These are phyloP conservation scores for Fusarium sp. DNA, from an alignment of 2,329 filamentous ascomycete species.

Conservation along the genomic window DNA sequence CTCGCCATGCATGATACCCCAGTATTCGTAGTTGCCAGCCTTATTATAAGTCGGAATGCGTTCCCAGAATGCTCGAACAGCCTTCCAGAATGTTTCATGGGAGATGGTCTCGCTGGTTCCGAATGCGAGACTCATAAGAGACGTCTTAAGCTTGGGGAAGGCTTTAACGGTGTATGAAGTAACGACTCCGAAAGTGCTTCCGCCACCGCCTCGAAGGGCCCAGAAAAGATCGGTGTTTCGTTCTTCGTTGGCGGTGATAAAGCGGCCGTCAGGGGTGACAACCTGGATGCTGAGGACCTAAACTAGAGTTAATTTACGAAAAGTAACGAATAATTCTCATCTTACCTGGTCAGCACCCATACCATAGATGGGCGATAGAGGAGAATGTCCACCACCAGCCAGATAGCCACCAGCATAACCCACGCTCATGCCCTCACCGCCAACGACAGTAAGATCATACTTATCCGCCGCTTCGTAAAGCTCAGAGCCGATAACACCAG, in stretches of 20 bases:
- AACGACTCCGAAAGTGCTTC: constrained; percentile 52
- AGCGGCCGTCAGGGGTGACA: constrained; percentile 36
- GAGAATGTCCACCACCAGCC: constrained; percentile 41
- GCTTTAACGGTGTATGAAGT: constrained; percentile 55
- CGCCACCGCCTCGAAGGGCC: constrained; percentile 57
- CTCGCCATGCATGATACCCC: constrained; percentile 33
- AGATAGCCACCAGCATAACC: constrained; percentile 42
- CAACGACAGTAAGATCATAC: constrained; percentile 62
- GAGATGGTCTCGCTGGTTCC: constrained; percentile 32
- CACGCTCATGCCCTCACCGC: constrained; percentile 60
- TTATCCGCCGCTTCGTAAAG: constrained; percentile 63
- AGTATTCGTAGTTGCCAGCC: constrained; percentile 43
- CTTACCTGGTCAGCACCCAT: constrained; percentile 41
- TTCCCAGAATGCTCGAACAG: constrained; percentile 31
- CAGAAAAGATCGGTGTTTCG: constrained; percentile 51
- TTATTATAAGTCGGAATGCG: constrained; percentile 35
- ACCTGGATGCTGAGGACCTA: constrained; percentile 39
- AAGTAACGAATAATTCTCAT: accelerated
- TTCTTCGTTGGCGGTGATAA: constrained; percentile 27
- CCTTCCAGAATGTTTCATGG: constrained; percentile 36
- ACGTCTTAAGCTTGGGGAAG: constrained; percentile 49
- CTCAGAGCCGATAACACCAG: constrained; percentile 66
- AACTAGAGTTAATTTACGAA: not conserved
- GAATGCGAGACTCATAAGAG: constrained; percentile 41
- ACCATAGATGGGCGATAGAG: constrained; percentile 35